Percentiles rank a stretch among this genome's conserved stretches.
Conservation (phyloP, 2,329 filamentous ascomycete genomes). For the Chrysosporium keratinophilum region DNA sequence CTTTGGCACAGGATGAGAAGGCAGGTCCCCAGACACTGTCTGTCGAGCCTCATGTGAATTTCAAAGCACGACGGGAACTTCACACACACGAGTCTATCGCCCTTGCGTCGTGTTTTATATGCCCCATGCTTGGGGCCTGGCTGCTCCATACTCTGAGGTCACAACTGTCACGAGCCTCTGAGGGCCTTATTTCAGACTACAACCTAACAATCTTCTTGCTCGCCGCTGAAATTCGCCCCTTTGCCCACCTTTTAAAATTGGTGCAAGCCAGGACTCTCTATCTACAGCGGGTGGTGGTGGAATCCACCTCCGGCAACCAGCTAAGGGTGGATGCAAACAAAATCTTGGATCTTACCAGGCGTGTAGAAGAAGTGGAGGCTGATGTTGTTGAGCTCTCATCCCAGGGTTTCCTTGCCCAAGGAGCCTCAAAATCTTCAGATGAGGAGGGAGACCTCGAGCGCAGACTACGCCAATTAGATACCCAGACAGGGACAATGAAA, state of each 20-base stretch:
- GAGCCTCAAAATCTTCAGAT: constrained; percentile 33
- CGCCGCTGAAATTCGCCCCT: constrained; percentile 72
- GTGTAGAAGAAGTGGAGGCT: constrained; percentile 60
- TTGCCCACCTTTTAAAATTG: constrained; percentile 71
- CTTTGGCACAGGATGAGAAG: constrained; percentile 9
- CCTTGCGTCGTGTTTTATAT: constrained; percentile 65
- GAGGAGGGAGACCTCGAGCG: constrained; percentile 19
- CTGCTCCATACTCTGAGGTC: constrained; percentile 70
- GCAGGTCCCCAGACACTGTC: constrained; percentile 11
- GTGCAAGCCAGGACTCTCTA: constrained; percentile 69
- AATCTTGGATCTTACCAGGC: constrained; percentile 50
- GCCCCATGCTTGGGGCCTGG: constrained; percentile 69
- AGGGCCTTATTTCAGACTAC: constrained; percentile 81
- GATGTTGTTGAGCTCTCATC: constrained; percentile 35
- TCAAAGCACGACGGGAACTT: constrained; percentile 51
- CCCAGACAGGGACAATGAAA: constrained; percentile 47
- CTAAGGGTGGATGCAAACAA: constrained; percentile 24
- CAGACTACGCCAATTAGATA: constrained; percentile 27
- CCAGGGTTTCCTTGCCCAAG: constrained; percentile 19
- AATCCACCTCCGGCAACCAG: constrained; percentile 19
- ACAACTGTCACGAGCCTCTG: constrained; percentile 71
- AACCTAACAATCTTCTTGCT: constrained; percentile 86
- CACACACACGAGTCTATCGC: constrained; percentile 65
- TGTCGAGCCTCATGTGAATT: constrained; percentile 18
- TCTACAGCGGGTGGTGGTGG: constrained; percentile 63